Percentiles rank a stretch among this genome's conserved stretches.
Conservation (phyloP, 148 eudicot species). For the Dysphania ambrosioides region DNA sequence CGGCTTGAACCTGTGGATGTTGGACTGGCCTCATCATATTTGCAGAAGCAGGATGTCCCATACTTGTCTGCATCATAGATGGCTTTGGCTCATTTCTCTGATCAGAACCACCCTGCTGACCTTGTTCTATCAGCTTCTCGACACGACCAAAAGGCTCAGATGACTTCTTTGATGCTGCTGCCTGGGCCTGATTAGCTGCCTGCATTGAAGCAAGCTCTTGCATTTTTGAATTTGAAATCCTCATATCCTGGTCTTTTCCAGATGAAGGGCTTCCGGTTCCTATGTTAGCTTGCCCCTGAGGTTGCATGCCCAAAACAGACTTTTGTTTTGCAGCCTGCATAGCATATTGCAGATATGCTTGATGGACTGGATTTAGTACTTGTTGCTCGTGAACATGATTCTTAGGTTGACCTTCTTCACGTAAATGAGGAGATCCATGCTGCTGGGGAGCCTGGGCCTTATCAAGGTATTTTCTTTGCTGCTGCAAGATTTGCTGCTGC, state of each 20-base stretch:
- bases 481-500: slow-evolving; percentile 72
- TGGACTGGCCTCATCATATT: slow-evolving; percentile 49
- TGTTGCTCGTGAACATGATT: slow-evolving; percentile 71
- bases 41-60: slow-evolving; percentile 46
- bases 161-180: slow-evolving; percentile 56
- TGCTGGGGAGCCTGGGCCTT: slow-evolving; percentile 62
- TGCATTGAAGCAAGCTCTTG: slow-evolving; percentile 51
- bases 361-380: slow-evolving; percentile 60
- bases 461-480: slow-evolving; percentile 53
- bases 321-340: slow-evolving; percentile 70
- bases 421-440: slow-evolving; percentile 46
- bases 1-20: slow-evolving; percentile 50
- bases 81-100: slow-evolving; percentile 59
- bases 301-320: slow-evolving; percentile 51
- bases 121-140: slow-evolving; percentile 51
- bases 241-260: slow-evolving; percentile 54
- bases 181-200: slow-evolving; percentile 51
- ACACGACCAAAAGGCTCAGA: slow-evolving; percentile 48
- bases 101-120: slow-evolving; percentile 43
- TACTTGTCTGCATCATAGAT: slow-evolving; percentile 43
- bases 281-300: slow-evolving; percentile 62
- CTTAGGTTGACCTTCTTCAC: slow-evolving; percentile 62
- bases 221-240: slow-evolving; percentile 43
- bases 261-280: slow-evolving; percentile 51
- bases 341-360: slow-evolving; percentile 76